Evolutionary conservation across 805 yeast species (phyloP), one percentile per base, ranked within the genome.

Genomic region (Ogataea kodamae): DNA sequence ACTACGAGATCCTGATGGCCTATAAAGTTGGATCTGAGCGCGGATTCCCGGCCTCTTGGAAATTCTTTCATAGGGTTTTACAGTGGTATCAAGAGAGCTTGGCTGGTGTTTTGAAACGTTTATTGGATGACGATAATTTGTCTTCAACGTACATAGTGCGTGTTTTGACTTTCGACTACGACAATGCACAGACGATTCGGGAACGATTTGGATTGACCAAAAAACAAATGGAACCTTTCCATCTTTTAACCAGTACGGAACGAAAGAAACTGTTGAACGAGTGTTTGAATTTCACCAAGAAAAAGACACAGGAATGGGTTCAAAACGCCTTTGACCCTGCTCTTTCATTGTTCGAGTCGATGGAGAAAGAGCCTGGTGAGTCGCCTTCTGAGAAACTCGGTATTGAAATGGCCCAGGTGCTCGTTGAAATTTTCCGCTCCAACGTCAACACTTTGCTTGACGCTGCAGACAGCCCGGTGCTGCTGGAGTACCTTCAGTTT

Each of bases 241-340:
- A 88, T 5, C 27, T 55, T 6, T 30, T 58, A 11, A 33, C 46
- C 5, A 88, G 79, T 23, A 81, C 78, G 18, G 76, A 80, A 43
- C 87, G 84, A 57, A 79, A 79, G 35, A 68, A 68, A 21, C 70
- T 92, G 8, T 68, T 89, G 48, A 80, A 76, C 35, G 97, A 90
- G 52, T 89, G 87, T 55, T 63, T 86, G 57, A 68, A 72, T 40
- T 72, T 88, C 44, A 76, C 87, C 34, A 73, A 81, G 3, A 61
- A 61, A 14, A 87, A 87, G 57, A 81, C 90, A 69, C 72, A 71
- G 10, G 95, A 87, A 61, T 92, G 97, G 97, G 76, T 86, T 57
- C 56, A 57, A 3, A 84, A 78, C 42, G 68, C 57, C 5, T 29
- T 49, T 10, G 28, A 19, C 2, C 48, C 49, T 5, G 52, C 58